Percentiles rank a stretch among this genome's conserved stretches.
These are phyloP conservation scores for Collybia sp. DNA, from an alignment of 768 basidiomycete species.

Conservation along the genomic window DNA sequence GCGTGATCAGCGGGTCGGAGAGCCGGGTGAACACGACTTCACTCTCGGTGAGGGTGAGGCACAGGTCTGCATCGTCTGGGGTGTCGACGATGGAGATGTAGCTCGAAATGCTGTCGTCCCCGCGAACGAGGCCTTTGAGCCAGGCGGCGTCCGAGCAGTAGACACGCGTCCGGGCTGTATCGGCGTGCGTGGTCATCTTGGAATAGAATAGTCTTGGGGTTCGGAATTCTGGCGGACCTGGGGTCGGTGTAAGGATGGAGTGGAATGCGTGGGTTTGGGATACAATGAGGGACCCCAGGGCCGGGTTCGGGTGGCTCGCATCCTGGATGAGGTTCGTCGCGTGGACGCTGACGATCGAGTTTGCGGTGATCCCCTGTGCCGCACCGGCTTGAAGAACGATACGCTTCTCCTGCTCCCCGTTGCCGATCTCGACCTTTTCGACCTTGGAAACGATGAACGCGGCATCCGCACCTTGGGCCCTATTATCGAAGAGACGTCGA, in stretches of 20 bases:
- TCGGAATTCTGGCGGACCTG: slow-evolving; percentile 1
- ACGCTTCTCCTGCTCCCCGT: background rate
- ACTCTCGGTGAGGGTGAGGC: background rate
- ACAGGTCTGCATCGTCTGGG: slow-evolving; percentile 5
- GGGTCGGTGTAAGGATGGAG: slow-evolving; percentile 11
- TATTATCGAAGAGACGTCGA: slow-evolving; percentile 25
- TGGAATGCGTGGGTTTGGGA: slow-evolving; percentile 14
- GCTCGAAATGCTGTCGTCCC: slow-evolving; percentile 3
- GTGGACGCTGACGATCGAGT: slow-evolving; percentile 19
- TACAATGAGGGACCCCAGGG: slow-evolving; percentile 15
- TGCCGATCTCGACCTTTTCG: slow-evolving; percentile 2
- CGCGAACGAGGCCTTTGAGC: slow-evolving; percentile 18
- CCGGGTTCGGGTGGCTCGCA: slow-evolving; percentile 13
- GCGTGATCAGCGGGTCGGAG: background rate
- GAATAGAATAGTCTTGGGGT: slow-evolving; percentile 19
- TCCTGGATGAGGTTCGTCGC: slow-evolving; percentile 16
- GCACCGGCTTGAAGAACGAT: slow-evolving; percentile 22
- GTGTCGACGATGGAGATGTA: slow-evolving; percentile 13
- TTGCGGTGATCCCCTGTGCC: slow-evolving; percentile 25
- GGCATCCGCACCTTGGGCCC: slow-evolving; percentile 19
- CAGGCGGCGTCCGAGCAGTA: slow-evolving; percentile 19
- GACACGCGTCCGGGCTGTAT: slow-evolving; percentile 11
- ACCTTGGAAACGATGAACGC: slow-evolving; percentile 19
- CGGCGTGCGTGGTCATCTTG: slow-evolving; percentile 12
- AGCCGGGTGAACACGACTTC: background rate